These are phyloP conservation scores for Trichomonascus vanleenenianus DNA, from an alignment of 805 yeast species.

Conservation along the genomic window DNA sequence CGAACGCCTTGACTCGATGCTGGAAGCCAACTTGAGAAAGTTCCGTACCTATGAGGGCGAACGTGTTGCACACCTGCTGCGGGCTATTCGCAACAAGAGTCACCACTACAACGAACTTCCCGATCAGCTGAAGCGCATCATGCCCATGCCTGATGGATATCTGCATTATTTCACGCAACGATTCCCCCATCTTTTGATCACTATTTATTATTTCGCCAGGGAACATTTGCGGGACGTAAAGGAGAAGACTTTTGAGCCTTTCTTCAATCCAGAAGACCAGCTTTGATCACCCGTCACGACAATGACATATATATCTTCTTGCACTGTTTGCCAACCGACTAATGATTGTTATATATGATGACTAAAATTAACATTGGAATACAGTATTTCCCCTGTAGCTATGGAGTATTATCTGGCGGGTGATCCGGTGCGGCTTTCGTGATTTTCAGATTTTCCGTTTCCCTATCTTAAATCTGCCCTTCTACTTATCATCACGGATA, in stretches of 20 bases:
- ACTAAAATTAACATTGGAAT: too few species aligned
- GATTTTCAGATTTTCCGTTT: not conserved
- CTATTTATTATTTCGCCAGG: conserved; percentile 56
- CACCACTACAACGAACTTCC: conserved; percentile 94
- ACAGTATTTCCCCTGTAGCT: too few species aligned
- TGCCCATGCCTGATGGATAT: conserved; percentile 82
- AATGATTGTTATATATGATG: too few species aligned
- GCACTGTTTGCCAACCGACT: too few species aligned
- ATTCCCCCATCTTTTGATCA: conserved; percentile 77
- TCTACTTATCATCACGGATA: not conserved
- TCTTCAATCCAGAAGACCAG: not conserved
- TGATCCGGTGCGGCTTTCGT: not conserved
- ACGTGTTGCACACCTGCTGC: conserved; percentile 72
- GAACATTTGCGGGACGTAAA: conserved; percentile 34
- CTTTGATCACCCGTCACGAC: not conserved
- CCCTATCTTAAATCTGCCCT: not conserved
- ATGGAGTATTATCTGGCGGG: too few species aligned
- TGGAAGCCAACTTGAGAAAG: conserved; percentile 79
- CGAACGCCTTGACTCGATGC: conserved; percentile 54
- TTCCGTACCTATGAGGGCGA: conserved; percentile 80
- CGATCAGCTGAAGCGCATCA: conserved; percentile 46
- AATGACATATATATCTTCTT: not conserved
- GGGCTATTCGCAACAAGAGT: conserved; percentile 88
- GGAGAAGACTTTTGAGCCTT: not conserved
- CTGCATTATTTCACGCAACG: conserved; percentile 62